Evolutionary conservation across 2,329 filamentous ascomycete species (phyloP).

Genomic region (Scedosporium apiospermum): DNA sequence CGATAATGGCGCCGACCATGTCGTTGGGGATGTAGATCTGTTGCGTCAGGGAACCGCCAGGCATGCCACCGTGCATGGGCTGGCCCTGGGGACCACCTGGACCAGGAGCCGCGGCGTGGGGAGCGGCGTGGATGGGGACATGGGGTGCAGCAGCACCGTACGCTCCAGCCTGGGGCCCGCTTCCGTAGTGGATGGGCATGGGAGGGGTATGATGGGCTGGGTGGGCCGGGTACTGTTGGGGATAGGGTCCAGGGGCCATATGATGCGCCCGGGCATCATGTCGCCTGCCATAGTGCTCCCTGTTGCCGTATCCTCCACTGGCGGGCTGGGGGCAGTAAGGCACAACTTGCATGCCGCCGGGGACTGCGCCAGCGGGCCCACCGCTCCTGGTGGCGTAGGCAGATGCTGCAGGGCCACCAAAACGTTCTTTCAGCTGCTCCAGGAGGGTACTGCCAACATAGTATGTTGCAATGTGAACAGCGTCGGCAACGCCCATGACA

Average conservation of each 20-base stretch:
- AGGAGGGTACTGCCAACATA: constrained; percentile 97
- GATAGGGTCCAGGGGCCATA: constrained; percentile 63
- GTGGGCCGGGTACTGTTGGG: constrained; percentile 59
- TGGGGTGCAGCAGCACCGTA: constrained; percentile 70
- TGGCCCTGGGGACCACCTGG: constrained; percentile 45
- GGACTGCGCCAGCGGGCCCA: constrained; percentile 84
- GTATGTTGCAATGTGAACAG: constrained; percentile 97
- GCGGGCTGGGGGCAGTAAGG: constrained; percentile 92
- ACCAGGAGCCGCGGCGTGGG: constrained; percentile 47
- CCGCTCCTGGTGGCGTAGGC: constrained; percentile 94
- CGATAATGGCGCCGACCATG: constrained; percentile 98
- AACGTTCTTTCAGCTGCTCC: constrained; percentile 93
- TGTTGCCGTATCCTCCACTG: constrained; percentile 73
- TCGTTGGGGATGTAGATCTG: constrained; percentile 99
- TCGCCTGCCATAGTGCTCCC: constrained; percentile 71
- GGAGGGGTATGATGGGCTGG: constrained; percentile 53
- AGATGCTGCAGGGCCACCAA: constrained; percentile 92
- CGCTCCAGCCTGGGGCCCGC: constrained; percentile 50
- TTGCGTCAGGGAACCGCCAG: constrained; percentile 67
- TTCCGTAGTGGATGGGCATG: constrained; percentile 71
- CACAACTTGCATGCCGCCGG: constrained; percentile 98
- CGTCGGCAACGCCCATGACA: constrained; percentile 94
- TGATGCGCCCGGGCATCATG: constrained; percentile 66
- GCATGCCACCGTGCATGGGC: constrained; percentile 59
- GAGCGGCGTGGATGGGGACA: constrained; percentile 62